Base-by-base conservation (phyloP, 345 rosid genomes). In the Eucalyptus sp. region DNA sequence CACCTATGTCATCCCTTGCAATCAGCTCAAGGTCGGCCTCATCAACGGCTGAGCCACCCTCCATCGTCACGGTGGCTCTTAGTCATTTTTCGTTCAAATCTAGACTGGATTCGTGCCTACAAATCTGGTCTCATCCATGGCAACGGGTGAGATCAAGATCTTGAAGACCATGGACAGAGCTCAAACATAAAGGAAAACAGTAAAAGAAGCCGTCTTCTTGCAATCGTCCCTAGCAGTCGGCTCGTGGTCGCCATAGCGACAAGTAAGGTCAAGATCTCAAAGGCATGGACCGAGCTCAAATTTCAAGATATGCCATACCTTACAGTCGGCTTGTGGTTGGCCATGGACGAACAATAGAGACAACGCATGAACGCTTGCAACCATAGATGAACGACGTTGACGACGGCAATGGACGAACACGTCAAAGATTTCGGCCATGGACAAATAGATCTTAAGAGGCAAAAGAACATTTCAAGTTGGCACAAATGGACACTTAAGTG, bases 361-460 rank as follows among this genome's bases (percentile, higher is more conserved):
- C 29, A 4, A 56, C 12, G 62, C 29, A 22, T 24, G 62, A 56
- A 7, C 24, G 56, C 24, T 52, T 52, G 56, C 56, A 52, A 52
- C 56, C 56, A 52, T 7, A 52, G 56, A 52, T 52, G 58, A 52
- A 56, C 13, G 29, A 56, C 9, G 13, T 29, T 0, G 1, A 56
- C 1, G 1, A 56, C 1, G 12, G 12, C 27, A 9, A 56, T 24
- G 11, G 27, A 56, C 1, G 0, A 56, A 52, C 24, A 29, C 0
- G 6, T 29, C 6, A 13, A 24, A 8, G 62, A 56, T 56, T 56
- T 56, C 3, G 6, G 27, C 29, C 62, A 56, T 56, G 62, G 62
- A 56, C 62, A 10, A 1, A 56, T 56, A 56, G 62, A 56, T 56
- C 62, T 56, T 12, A 3, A 9, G 60, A 22, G 43, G 43, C 43